Percentiles rank a stretch among this genome's conserved stretches.
Conservation (phyloP, 1,139 yeast genomes). For the Pichia sp. region DNA sequence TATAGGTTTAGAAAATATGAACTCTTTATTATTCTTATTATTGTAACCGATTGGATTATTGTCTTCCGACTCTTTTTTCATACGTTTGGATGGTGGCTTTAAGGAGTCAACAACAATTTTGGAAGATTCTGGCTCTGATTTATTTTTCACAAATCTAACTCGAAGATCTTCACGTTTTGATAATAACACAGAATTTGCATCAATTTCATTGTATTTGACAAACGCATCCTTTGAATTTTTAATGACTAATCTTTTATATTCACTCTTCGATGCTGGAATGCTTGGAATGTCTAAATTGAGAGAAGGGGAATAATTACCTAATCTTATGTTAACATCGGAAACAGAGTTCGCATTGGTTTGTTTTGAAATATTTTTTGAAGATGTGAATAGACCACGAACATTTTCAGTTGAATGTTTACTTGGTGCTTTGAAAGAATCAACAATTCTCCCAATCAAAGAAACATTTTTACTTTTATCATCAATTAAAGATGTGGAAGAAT, state of each 20-base stretch:
- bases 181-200: conserved; percentile 26
- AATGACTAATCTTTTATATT: conserved; percentile 23
- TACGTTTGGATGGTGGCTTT: conserved; percentile 20
- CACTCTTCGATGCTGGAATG: conserved; percentile 14
- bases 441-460: conserved; percentile 23
- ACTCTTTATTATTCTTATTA: background rate
- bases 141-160: no score
- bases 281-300: conserved; percentile 6
- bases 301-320: conserved; percentile 1
- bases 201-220: conserved; percentile 25
- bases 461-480: conserved; percentile 5
- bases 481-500: conserved; percentile 11
- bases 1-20: conserved; percentile 14
- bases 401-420: conserved; percentile 22
- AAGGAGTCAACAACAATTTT: conserved; percentile 12
- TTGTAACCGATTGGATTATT: background rate
- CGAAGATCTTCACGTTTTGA: background rate
- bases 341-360: background rate
- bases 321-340: background rate
- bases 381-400: conserved; percentile 28
- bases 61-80: conserved; percentile 3
- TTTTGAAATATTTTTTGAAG: conserved; percentile 12
- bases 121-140: conserved; percentile 1
- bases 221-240: conserved; percentile 23
- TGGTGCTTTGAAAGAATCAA: conserved; percentile 22